Base-by-base conservation (phyloP, 1,139 yeast species). In the Chernovozyma aurita region DNA sequence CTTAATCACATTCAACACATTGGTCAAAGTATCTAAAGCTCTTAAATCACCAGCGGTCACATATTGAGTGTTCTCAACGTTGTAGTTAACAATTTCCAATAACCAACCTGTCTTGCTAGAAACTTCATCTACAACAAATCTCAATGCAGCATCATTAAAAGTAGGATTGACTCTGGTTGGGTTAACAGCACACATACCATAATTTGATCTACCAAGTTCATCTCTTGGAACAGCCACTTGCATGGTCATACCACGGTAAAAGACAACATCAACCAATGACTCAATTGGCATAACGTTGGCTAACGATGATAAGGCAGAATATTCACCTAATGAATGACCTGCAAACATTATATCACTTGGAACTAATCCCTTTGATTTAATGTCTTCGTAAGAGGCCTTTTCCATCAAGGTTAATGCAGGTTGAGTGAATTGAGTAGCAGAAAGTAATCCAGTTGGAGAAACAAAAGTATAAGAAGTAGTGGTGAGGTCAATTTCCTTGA, bases 211-310 rank as follows among this genome's bases (percentile, higher is more conserved):
- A 35, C 99, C 99, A 36, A 68, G 61, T 41, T 81, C 77, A 65
- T 92, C 99, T 70, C 99, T 82, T 57, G 97, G 97, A 48, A 92
- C 99, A 32, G 98, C 98, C 47, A 92, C 98, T 75, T 92, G 98
- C 98, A 92, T 92, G 33, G 99, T 92, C 98, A 92, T 92, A 77
- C 99, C 99, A 74, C 99, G 82, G 77, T 92, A 94, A 77, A 92
- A 92, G 33, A 92, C 98, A 62, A 92, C 96, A 63, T 92, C 99
- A 40, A 92, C 98, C 52, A 92, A 76, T 8, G 95, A 85, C 70
- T 94, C 98, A 55, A 94, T 90, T 39, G 98, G 96, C 97, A 92
- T 90, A 42, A 94, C 97, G 60, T 92, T 95, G 40, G 97, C 98
- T 57, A 92, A 76, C 18, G 98, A 90, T 24, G 97, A 87, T 57